Base-by-base conservation (phyloP, 1,139 yeast genomes). In the Ashbya aceris region DNA sequence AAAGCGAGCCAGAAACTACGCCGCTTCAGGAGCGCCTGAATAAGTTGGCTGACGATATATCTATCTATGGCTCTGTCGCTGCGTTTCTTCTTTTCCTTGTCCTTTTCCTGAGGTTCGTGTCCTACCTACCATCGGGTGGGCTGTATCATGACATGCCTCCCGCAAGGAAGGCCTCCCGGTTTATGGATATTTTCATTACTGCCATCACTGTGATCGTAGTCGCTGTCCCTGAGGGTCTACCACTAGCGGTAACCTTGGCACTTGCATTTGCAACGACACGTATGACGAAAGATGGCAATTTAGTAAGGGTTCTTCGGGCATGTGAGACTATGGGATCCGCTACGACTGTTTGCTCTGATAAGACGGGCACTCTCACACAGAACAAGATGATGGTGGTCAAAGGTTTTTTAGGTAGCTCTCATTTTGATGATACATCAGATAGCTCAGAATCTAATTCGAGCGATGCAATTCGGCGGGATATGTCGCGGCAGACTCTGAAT, bases 321-420 rank as follows among this genome's bases (percentile, higher is more conserved):
- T 91, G 98, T 73, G 99, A 91, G 65, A 91, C 96, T 11, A 91
- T 91, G 98, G 98, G 99, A 39, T 89, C 95, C 37, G 98, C 97
- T 2, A 91, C 98, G 10, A 91, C 96, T 3, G 73, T 91, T 41
- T 93, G 98, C 63, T 86, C 97, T 0, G 99, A 91, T 66, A 91
- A 91, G 62, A 91, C 98, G 1, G 98, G 98, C 46, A 91, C 98
- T 9, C 72, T 91, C 45, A 91, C 98, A 1, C 94, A 87, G 62
- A 91, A 91, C 62, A 73, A 72, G 55, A 91, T 91, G 98, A 76
- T 89, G 38, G 85, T 91, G 9, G 95, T 86, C 8, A 74, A 74
- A 44, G 95, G 91, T 6, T 69, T 75, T 30, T 58, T 84, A 36
- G 87, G 91, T 8, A 58, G 55, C 36, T 54, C 54, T 36, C 55